Base-by-base conservation (phyloP, 2,329 filamentous ascomycete genomes). In the Cladosporium sp. region DNA sequence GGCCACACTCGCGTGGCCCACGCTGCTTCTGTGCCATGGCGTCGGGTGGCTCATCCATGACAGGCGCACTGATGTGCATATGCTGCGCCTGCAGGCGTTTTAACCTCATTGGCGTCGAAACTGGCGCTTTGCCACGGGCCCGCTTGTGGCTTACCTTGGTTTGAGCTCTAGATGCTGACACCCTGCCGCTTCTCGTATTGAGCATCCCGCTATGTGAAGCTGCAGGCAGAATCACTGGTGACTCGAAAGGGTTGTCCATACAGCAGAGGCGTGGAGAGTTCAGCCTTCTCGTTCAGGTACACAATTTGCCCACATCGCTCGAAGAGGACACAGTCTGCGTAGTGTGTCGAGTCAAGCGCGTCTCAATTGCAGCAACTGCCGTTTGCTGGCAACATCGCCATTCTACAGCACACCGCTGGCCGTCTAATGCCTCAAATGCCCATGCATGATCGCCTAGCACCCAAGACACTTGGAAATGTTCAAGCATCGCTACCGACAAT, bases 111-210 rank as follows among this genome's bases (percentile, higher is more conserved):
- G 28, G 54, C 54, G 54, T 32, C 21, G n/a, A 23, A 23, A 21
- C 7, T 2, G 54, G 54, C 32, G 32, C 32, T 57, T 46, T 30
- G 32, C 54, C 54, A 57, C 54, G 30, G 13, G 26, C n/a, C 25
- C 26, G 51, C 51, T 32, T 32, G 51, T 54, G 51, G 51, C 51
- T 54, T 54, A 28, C 28, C 5, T 21, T 30, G 25, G 26, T 54
- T 14, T 32, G 26, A 30, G 51, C 51, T 54, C 51, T 54, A 54
- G 51, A 54, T 28, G 51, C 51, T 54, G 51, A 32, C 51, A 21
- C 5, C 51, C 32, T 30, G 28, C 32, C 21, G 16, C 2, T 18
- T 4, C 26, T 32, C 11, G 51, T 54, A 23, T 46, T 21, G 39
- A 10, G 13, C n/a, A 3, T 21, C 1, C 10, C 49, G 14, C n/a